Evolutionary conservation across 2,329 filamentous ascomycete species (phyloP), one percentile per base, ranked within the genome.

Genomic region (Phialophora expanda): DNA sequence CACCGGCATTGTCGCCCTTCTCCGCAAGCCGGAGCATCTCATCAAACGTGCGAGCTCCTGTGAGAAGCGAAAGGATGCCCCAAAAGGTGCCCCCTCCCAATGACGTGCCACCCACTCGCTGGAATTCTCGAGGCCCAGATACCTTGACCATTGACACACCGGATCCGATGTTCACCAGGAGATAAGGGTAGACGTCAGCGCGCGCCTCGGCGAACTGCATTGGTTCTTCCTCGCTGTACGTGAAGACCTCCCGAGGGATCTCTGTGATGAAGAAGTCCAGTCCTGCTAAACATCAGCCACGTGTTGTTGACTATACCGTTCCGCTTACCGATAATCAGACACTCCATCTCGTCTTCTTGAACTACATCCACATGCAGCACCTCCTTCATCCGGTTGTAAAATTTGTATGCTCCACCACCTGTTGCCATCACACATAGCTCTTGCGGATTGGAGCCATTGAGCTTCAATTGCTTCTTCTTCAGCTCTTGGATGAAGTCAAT

Each of bases 181-280:
- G 88, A 76, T 99, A 99, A 2, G 95, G 95, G 77, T 99, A 98
- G 66, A 97, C 92, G 71, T 94, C 88, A n/a, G 88, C 83, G 53
- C 84, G 83, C 1, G 92, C 88, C 67, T 89, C 87, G 71, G 90
- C 88, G 76, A 97, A 98, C 74, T 92, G 87, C 90, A 97, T 96
- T 4, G 93, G 93, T 73, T 95, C 89, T 77, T 96, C 94, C 54
- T 72, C 69, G 76, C 90, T 93, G 79, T 98, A 98, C 22, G 93
- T 97, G 75, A 99, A 99, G 62, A 99, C 94, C 79, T 99, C 95
- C 72, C 90, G 88, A 22, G 95, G 95, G 66, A 99, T 98, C 77
- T 98, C 93, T 70, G 92, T 96, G 75, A 98, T 98, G 83, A 99
- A 98, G 81, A 98, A 99, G 77, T 99, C 95, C 51, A 99, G 88